A percentile compares a stretch with the other conserved stretches of the same genome.
Evolutionary conservation across 805 yeast genomes (phyloP).

Genomic region (Saccharomycopsis sp.): DNA sequence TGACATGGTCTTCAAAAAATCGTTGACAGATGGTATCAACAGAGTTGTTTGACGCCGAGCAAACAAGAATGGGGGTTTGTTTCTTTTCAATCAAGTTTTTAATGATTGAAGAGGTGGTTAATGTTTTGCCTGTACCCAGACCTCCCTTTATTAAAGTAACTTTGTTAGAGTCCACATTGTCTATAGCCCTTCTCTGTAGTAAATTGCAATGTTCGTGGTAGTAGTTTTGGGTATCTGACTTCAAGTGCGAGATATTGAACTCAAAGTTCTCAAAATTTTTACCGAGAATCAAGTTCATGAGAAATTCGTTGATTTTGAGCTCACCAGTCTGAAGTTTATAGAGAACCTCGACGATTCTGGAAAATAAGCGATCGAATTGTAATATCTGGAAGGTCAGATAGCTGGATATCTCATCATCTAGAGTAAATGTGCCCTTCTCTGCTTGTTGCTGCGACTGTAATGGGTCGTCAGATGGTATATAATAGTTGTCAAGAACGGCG

Average conservation of each 20-base stretch:
- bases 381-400: slow-evolving; percentile 11
- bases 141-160: slow-evolving; percentile 19
- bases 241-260: slow-evolving; percentile 17
- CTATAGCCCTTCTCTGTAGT: slow-evolving; percentile 20
- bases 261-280: slow-evolving; percentile 22
- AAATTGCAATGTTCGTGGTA: slow-evolving; percentile 16
- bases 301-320: slow-evolving; percentile 11
- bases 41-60: slow-evolving; percentile 19
- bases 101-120: slow-evolving; percentile 17
- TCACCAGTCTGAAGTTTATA: slow-evolving; percentile 7
- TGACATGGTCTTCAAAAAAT: slow-evolving; percentile 8
- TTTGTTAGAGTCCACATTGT: slow-evolving; percentile 17
- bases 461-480: neutral
- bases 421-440: neutral
- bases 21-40: slow-evolving; percentile 19
- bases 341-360: slow-evolving; percentile 14
- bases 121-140: slow-evolving; percentile 21
- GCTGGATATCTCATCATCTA: slow-evolving; percentile 5
- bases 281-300: slow-evolving; percentile 19
- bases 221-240: slow-evolving; percentile 1
- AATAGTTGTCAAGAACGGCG: slow-evolving; percentile 1
- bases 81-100: slow-evolving; percentile 18
- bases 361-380: slow-evolving; percentile 18
- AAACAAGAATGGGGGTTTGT: slow-evolving; percentile 18
- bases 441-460: neutral